Evolutionary conservation across 208 protist species (phyloP), one percentile per base, ranked within the genome.

Genomic region (Naegleria gruberi): DNA sequence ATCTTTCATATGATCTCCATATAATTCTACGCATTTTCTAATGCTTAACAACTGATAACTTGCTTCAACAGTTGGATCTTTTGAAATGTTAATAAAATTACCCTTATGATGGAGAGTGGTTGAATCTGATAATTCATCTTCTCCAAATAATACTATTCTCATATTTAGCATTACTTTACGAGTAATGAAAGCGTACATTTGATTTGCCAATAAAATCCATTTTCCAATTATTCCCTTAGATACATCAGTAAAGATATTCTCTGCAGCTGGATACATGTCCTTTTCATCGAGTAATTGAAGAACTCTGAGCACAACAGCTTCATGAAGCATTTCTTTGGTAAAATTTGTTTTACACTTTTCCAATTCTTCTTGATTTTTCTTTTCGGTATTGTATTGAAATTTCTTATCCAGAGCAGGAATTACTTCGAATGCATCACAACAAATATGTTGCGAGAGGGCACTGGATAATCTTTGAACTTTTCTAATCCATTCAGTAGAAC

Each of bases 1-100:
- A 55, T 87, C 83, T 87, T 87, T 87, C 41, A 87, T 55, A 55
- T 55, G 43, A 55, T 87, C 83, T 41, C 44, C 83, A 87, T 55
- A 87, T 41, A 55, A 55, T 87, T 87, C 83, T 87, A 87, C 12
- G 4, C 23, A 34, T 55, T 87, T 87, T 19, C 43, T 45, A 41
- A 87, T 40, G 43, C 83, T 87, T 23, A 87, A 42, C 12, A 41
- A 40, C 41, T 30, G 26, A 40, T 87, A 30, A 6, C 4, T 87
- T 8, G 42, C 0, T 8, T 46, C 42, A 3, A 6, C 8, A 46
- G 15, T 23, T 1, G 6, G 17, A 8, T 86, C 42, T 86, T 46
- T 37, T n/a, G 43, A 46, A 15, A 42, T 8, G n/a, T 37, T 46
- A 42, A 86, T 30, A 23, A 46, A 42, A 30, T 30, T 86, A 3